Base-by-base conservation (phyloP, 176 grass and related monocot species). In the Triticum urartu region DNA sequence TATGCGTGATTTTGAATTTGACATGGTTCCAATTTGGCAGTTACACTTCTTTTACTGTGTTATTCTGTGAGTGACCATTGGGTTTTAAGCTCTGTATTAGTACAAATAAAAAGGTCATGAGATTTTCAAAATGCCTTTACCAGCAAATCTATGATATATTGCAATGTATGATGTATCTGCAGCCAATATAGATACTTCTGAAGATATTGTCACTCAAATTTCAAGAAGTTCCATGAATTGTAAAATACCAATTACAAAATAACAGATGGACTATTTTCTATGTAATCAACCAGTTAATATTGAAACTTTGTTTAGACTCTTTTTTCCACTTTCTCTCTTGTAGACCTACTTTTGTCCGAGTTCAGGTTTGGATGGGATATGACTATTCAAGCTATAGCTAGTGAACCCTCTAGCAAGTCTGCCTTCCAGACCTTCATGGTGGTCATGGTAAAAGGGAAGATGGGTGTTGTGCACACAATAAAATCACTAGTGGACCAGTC, bases 381-480 rank as follows among this genome's bases (percentile, higher is more conserved):
- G 82, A 94, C 74, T 82, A 84, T 98, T 81, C 79, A 95, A 88
- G 88, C 94, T 81, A 92, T 98, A 89, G 85, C 91, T 8, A 87
- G 68, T 47, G 92, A 91, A 78, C 73, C 79, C 36, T 88, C 86
- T 83, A 89, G 66, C 40, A 92, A 88, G 63, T 91, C 91, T 84
- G 67, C 84, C 80, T 98, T 95, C 35, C 93, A 98, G 69, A 98
- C 96, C n/a, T 98, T 95, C 89, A 95, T 95, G 93, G 79, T 94
- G 75, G 86, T 90, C 66, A 81, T 91, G 75, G 86, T 94, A 83
- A 98, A 98, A 84, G 90, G 85, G 43, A 87, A 92, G 40, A 87
- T 82, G 22, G 81, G 90, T 82, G 75, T 62, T 62, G 68, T 79
- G 42, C 72, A 93, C 50, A 64, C 58, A 86, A 79, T 98, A 87